Percentiles rank a stretch among this genome's conserved stretches.
phyloP scores from a whole-genome alignment of 1,284 basidiomycete species.

The Agaricales sp. region DNA sequence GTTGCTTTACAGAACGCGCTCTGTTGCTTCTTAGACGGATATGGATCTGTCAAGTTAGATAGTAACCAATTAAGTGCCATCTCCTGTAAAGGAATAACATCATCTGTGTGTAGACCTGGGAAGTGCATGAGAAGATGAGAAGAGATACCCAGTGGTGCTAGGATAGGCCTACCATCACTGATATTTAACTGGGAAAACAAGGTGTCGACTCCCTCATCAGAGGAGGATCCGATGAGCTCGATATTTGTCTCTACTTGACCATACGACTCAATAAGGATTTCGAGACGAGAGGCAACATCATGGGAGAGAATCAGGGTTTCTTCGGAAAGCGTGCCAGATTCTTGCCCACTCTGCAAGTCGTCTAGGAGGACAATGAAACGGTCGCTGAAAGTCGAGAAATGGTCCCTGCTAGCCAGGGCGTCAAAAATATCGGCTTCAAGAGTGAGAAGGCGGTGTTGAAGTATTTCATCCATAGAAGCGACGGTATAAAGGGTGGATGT shows the following conservation, averaged over 20 bases:
- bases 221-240: constrained; percentile 1
- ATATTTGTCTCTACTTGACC: too few species aligned
- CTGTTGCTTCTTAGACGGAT: constrained; percentile 26
- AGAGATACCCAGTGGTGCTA: too few species aligned
- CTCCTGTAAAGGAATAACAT: constrained; percentile 22
- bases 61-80: constrained; percentile 33
- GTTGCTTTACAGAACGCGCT: constrained; percentile 17
- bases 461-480: neutral
- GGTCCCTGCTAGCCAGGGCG: neutral
- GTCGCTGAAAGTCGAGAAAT: neutral
- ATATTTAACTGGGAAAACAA: neutral
- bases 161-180: constrained; percentile 1
- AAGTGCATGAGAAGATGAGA: too few species aligned
- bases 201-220: neutral
- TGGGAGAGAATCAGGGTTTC: constrained; percentile 5
- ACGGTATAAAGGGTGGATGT: too few species aligned
- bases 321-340: neutral
- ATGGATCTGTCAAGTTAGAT: constrained; percentile 37
- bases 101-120: too few species aligned
- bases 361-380: neutral
- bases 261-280: constrained; percentile 4
- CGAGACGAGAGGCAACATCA: constrained; percentile 6
- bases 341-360: neutral
- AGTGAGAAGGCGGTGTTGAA: neutral
- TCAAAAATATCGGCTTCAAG: neutral